Conservation (phyloP, 768 basidiomycete genomes). For the Serendipita sp. region DNA sequence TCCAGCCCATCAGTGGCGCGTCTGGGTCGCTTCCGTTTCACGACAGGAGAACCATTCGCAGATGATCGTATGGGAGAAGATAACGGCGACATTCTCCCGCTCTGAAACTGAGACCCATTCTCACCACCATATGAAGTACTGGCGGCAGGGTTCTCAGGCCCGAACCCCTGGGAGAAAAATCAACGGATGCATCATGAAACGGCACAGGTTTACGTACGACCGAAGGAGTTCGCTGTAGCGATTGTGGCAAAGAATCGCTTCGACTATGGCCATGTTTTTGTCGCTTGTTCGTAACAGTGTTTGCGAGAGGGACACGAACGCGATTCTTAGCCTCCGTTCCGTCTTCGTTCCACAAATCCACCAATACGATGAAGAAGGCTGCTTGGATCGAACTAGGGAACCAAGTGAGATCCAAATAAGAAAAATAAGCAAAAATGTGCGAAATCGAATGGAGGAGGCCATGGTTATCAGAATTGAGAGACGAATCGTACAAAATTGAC, state of each 20-base stretch:
- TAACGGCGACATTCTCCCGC: neutral
- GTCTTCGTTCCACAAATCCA: conserved; percentile 84
- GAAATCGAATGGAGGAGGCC: no score
- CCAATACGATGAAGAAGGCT: conserved; percentile 79
- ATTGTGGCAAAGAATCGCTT: neutral
- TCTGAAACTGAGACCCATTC: neutral
- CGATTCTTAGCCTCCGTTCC: conserved; percentile 75
- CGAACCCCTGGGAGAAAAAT: no score
- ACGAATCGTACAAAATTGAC: no score
- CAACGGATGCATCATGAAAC: no score
- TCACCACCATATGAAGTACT: neutral
- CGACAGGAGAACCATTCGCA: neutral
- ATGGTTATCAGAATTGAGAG: no score
- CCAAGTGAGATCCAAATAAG: no score
- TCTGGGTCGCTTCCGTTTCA: neutral
- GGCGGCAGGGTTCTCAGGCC: no score
- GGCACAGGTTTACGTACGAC: no score
- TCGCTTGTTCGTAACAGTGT: conserved; percentile 7
- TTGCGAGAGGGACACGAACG: conserved; percentile 68
- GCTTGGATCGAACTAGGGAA: conserved; percentile 57
- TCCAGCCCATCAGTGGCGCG: neutral
- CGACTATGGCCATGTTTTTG: neutral
- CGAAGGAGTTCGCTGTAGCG: neutral
- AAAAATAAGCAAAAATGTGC: neutral
- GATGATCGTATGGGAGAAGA: neutral